Conservation (phyloP, 371 early-diverging fungal species). For the Umbelopsis sp. region DNA sequence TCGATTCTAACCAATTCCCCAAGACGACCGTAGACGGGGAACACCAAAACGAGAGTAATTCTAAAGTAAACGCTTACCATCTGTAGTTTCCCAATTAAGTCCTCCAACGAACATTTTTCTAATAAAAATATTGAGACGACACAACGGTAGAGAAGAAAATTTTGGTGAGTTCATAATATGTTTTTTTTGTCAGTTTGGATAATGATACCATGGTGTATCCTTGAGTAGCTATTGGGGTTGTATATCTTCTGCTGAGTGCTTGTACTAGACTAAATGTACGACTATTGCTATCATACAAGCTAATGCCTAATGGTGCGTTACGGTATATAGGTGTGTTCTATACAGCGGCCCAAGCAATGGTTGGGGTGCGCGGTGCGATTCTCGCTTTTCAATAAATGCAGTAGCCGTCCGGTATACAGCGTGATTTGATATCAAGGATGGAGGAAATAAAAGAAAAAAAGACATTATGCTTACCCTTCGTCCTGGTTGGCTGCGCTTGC, state of each 20-base stretch:
- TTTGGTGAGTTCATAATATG: slow-evolving; percentile 7
- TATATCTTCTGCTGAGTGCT: slow-evolving; percentile 2
- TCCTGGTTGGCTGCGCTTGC: slow-evolving; percentile 49
- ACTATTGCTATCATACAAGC: slow-evolving; percentile 14
- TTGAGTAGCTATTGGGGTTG: slow-evolving; percentile 13
- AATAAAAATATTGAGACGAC: slow-evolving; percentile 5
- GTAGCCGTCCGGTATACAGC: no score
- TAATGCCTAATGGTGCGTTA: background rate
- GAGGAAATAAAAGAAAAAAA: background rate
- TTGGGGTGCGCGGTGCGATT: no score
- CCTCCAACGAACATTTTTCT: slow-evolving; percentile 94
- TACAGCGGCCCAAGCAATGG: no score
- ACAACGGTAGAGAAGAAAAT: background rate
- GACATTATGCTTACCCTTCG: slow-evolving; percentile 54
- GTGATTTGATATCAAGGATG: no score
- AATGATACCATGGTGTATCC: slow-evolving; percentile 1
- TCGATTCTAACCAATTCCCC: background rate
- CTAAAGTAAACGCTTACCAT: slow-evolving; percentile 61
- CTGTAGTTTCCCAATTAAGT: slow-evolving; percentile 91
- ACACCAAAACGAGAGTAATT: background rate
- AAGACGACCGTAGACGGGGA: background rate
- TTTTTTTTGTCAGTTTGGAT: slow-evolving; percentile 9
- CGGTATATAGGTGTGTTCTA: no score
- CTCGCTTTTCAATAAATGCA: no score
- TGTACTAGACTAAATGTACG: slow-evolving; percentile 12